A percentile compares a stretch with the other conserved stretches of the same genome.
phyloP scores from a whole-genome alignment of 768 basidiomycete species.

The Boletus reticuloceps region DNA sequence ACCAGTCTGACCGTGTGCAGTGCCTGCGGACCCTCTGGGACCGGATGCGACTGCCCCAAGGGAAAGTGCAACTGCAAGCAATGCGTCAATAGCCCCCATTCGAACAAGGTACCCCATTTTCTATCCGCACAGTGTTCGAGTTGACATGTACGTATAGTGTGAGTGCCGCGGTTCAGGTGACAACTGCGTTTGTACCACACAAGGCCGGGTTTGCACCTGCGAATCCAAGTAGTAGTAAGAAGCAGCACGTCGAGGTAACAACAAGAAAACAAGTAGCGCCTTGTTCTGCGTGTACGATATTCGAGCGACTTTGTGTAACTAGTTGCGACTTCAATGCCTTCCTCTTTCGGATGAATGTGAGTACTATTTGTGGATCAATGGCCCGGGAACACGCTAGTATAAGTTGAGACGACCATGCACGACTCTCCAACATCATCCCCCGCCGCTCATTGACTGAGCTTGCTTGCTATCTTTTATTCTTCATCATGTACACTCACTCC shows the following conservation, averaged over 20 bases:
- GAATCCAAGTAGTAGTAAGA: slow-evolving; percentile 23
- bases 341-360: slow-evolving; percentile 11
- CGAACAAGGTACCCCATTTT: slow-evolving; percentile 15
- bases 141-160: slow-evolving; percentile 11
- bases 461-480: background rate
- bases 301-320: slow-evolving; percentile 10
- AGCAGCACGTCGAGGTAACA: background rate
- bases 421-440: background rate
- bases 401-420: slow-evolving; percentile 2
- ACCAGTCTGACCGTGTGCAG: slow-evolving; percentile 11
- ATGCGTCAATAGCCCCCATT: slow-evolving; percentile 30
- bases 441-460: slow-evolving; percentile 13
- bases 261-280: slow-evolving; percentile 8
- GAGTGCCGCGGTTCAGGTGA: slow-evolving; percentile 19
- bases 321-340: background rate
- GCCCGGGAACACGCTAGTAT: background rate
- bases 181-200: slow-evolving; percentile 17
- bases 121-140: background rate
- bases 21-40: slow-evolving; percentile 30
- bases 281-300: slow-evolving; percentile 9
- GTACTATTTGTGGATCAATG: background rate
- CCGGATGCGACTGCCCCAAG: slow-evolving; percentile 31
- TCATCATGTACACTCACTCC: slow-evolving; percentile 12
- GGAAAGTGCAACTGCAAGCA: slow-evolving; percentile 29
- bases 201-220: slow-evolving; percentile 15